Percentiles rank a stretch among this genome's conserved stretches.
phyloP scores from a whole-genome alignment of 371 early-diverging fungal species.

The Fennellomyces sp. region DNA sequence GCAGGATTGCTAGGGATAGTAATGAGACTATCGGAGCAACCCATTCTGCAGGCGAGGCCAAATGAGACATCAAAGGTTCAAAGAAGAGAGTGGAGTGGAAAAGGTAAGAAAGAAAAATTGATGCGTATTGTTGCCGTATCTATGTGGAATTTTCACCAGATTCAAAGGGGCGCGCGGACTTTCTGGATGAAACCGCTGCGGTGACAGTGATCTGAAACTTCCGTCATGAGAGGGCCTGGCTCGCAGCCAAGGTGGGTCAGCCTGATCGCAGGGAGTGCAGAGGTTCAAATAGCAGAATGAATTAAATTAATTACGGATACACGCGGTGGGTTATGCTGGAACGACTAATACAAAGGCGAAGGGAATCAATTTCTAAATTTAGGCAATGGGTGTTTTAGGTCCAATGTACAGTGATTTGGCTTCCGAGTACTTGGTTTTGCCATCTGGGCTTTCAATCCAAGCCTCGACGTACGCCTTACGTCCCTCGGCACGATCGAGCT shows the following conservation, averaged over 20 bases:
- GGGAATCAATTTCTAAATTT: constrained; percentile 74
- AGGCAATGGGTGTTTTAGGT: constrained; percentile 29
- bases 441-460: constrained; percentile 57
- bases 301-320: too few species aligned
- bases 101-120: constrained; percentile 1
- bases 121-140: background rate
- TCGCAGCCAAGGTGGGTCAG: too few species aligned
- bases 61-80: constrained; percentile 15
- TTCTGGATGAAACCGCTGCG: constrained; percentile 8
- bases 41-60: constrained; percentile 44
- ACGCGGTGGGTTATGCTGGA: too few species aligned
- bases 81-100: constrained; percentile 1
- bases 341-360: too few species aligned
- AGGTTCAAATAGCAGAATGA: too few species aligned
- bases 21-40: constrained; percentile 47
- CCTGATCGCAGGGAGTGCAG: too few species aligned
- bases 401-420: constrained; percentile 34
- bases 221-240: too few species aligned
- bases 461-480: constrained; percentile 75
- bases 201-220: background rate
- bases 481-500: constrained; percentile 60
- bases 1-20: constrained; percentile 34
- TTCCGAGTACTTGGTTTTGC: constrained; percentile 33
- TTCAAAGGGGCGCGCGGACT: background rate
- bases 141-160: background rate